Base-by-base conservation (phyloP, 1,284 basidiomycete genomes). In the Amylostereum areolatum region DNA sequence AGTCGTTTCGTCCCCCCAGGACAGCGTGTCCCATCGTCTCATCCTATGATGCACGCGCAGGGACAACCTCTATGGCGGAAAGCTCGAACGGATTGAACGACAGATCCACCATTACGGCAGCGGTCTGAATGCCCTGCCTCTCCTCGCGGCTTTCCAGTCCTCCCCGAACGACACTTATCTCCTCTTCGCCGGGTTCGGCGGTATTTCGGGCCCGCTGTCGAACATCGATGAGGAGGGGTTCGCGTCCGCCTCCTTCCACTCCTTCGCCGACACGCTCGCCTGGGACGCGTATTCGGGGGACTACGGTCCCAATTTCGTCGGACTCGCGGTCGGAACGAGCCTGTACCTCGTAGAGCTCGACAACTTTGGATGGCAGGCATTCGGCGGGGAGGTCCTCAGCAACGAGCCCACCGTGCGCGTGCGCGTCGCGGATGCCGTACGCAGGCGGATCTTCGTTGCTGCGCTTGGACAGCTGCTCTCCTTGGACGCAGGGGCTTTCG, bases 71-170 rank as follows among this genome's bases (percentile, higher is more conserved):
- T 80, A 80, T 50, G 78, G 75, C 8, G 78, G 76, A 2, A 80
- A 81, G 54, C 66, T 80, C 2, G 71, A 74, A 57, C 67, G 78
- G 32, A 75, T 77, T 52, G 79, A 81, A 60, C 67, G 78, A 4
- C 78, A 81, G 57, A 74, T 81, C 33, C 78, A 81, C 57, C 78
- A 81, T 57, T 81, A 81, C 56, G 78, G 78, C 41, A 78, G 75
- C 56, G 78, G 77, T 7, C 64, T 81, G 27, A 80, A 81, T 55
- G 74, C 78, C 3, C 66, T 80, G 11, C 78, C 78, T 6, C 65
- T 81, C 37, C 72, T 80, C 36, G 68, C 71, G 4, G 70, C 73
- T 34, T 81, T 75, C 57, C 63, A 76, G 58, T 59, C 72, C 4
- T 65, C 66, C 25, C 77, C 78, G 2, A 66, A 69, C 10, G 76